Percentiles rank a stretch among this genome's conserved stretches.
Evolutionary conservation across 495 filamentous ascomycete genomes (phyloP).

Genomic region (Entonaema liquescens): DNA sequence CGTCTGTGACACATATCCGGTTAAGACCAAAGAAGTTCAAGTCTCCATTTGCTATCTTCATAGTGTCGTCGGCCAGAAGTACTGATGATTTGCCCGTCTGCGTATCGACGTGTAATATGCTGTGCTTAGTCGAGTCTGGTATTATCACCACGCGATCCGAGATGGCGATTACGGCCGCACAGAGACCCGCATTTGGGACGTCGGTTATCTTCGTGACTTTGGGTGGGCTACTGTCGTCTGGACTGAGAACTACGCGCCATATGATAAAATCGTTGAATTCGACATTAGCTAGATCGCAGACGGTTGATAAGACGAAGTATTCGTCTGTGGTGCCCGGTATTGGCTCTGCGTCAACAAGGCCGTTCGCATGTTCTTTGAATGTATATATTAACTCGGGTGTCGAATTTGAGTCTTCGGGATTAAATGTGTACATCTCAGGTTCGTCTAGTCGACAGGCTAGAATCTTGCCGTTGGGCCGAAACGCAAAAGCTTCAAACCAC

Average conservation of each 20-base stretch:
- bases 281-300: constrained; percentile 35
- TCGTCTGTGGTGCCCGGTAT: constrained; percentile 40
- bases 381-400: constrained; percentile 38
- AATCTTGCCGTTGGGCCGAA: constrained; percentile 45
- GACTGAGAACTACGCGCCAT: constrained; percentile 43
- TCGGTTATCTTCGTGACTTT: constrained; percentile 32
- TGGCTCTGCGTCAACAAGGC: constrained; percentile 38
- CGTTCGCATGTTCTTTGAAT: constrained; percentile 41
- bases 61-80: constrained; percentile 36
- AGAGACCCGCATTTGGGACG: constrained; percentile 30
- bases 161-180: constrained; percentile 33
- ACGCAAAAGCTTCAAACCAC: constrained; percentile 45
- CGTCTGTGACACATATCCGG: constrained; percentile 33
- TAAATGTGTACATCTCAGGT: constrained; percentile 45
- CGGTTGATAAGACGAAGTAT: constrained; percentile 37
- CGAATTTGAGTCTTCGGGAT: constrained; percentile 37
- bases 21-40: constrained; percentile 43
- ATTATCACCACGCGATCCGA: constrained; percentile 38
- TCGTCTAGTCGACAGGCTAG: constrained; percentile 43
- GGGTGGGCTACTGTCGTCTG: constrained; percentile 37
- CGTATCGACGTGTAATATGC: constrained; percentile 44
- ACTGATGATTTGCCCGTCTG: constrained; percentile 29
- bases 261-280: constrained; percentile 33
- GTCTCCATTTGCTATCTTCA: constrained; percentile 30
- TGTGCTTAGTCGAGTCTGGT: constrained; percentile 36